A percentile compares a stretch with the other conserved stretches of the same genome.
Evolutionary conservation across 805 yeast species (phyloP).

Genomic region (Teunomyces funiuensis): DNA sequence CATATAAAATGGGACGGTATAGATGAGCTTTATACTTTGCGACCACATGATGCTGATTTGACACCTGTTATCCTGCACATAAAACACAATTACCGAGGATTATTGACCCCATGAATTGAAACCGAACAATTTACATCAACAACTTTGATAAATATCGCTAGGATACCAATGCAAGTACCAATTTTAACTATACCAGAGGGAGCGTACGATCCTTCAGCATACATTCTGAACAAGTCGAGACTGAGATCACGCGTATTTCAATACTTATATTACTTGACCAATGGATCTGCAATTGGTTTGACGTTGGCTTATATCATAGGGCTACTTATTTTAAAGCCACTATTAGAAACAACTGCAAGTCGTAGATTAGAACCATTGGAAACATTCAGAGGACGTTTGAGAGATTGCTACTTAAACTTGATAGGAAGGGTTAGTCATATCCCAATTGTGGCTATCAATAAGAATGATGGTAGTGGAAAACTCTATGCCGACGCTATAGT

Average conservation of each 20-base stretch:
- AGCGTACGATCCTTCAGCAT: conserved; percentile 34
- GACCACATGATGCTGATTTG: not conserved
- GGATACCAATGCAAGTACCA: conserved; percentile 24
- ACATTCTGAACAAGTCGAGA: conserved; percentile 13
- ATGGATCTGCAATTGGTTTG: conserved; percentile 33
- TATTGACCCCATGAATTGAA: not conserved
- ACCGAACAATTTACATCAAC: not conserved
- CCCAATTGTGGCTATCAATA: conserved; percentile 39
- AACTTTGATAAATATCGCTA: not conserved
- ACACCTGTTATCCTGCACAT: not conserved
- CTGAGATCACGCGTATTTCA: conserved; percentile 22
- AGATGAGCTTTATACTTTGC: no score
- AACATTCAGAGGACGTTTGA: conserved; percentile 27
- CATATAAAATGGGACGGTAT: no score
- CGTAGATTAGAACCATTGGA: conserved; percentile 38
- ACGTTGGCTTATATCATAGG: conserved; percentile 32
- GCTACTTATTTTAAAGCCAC: conserved; percentile 33
- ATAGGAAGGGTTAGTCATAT: conserved; percentile 36
- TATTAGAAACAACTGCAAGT: conserved; percentile 27
- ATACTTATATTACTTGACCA: conserved; percentile 31
- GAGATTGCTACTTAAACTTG: conserved; percentile 36
- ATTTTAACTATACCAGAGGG: conserved; percentile 41
- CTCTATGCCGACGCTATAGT: conserved; percentile 37
- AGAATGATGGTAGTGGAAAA: conserved; percentile 27
- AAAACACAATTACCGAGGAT: conserved; percentile 2